A percentile compares a stretch with the other conserved stretches of the same genome.
These are phyloP conservation scores for Mortierella hygrophila DNA, from an alignment of 192 early-diverging fungal genomes.

Conservation along the genomic window DNA sequence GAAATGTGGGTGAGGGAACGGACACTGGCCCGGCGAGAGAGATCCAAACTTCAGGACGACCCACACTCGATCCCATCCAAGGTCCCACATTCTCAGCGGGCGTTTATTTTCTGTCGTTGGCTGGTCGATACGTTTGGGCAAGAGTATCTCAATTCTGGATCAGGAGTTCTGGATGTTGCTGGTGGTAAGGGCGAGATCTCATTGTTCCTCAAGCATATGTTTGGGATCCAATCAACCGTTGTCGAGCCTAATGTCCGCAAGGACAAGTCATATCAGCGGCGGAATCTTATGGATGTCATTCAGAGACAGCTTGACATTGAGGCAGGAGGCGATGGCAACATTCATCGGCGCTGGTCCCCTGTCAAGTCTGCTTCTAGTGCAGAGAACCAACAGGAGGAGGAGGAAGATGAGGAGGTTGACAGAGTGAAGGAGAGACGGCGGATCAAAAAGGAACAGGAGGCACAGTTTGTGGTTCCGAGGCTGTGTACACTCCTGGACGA, in stretches of 20 bases:
- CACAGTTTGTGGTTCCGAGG: constrained; percentile 38
- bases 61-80: constrained; percentile 57
- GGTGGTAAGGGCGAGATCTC: constrained; percentile 69
- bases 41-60: constrained; percentile 54
- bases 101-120: constrained; percentile 66
- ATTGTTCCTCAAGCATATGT: constrained; percentile 61
- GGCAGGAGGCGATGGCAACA: constrained; percentile 32
- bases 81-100: constrained; percentile 61
- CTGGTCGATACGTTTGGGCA: constrained; percentile 58
- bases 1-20: constrained; percentile 54
- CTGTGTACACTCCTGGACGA: constrained; percentile 54
- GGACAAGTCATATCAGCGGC: constrained; percentile 42
- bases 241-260: constrained; percentile 62
- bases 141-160: constrained; percentile 50
- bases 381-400: not conserved
- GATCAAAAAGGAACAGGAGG: constrained; percentile 19
- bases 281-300: constrained; percentile 40
- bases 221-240: constrained; percentile 60
- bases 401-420: not conserved
- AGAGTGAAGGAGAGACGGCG: constrained; percentile 27
- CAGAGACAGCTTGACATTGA: constrained; percentile 44
- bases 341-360: not conserved
- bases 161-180: constrained; percentile 65
- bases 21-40: constrained; percentile 32
- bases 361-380: not conserved